Conservation (phyloP, 495 filamentous ascomycete species). For the Tuber aestivum region DNA sequence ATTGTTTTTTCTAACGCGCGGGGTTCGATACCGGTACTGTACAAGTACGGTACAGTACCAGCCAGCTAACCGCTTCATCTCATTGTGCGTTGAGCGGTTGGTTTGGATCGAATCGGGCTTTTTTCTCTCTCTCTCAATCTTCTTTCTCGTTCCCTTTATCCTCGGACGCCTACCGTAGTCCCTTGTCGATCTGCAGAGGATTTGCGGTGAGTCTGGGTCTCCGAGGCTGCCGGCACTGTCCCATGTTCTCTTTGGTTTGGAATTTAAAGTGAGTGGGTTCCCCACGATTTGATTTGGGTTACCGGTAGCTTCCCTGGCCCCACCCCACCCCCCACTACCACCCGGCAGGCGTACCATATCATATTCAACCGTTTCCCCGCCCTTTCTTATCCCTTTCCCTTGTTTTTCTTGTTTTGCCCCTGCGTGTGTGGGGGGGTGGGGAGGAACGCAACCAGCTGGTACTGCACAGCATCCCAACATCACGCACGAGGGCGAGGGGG, state of each 20-base stretch:
- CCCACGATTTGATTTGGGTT: not conserved
- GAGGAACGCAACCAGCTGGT: not conserved
- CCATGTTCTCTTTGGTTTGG: too few species aligned
- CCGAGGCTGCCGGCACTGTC: too few species aligned
- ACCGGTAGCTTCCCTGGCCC: too few species aligned
- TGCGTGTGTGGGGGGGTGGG: not conserved
- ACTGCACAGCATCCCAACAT: not conserved
- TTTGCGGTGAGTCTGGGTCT: not conserved
- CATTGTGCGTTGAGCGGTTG: not conserved
- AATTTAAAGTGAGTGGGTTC: not conserved
- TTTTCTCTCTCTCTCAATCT: not conserved
- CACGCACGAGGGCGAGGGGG: not conserved
- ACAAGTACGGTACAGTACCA: not conserved
- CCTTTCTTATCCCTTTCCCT: not conserved
- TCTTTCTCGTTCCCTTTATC: not conserved
- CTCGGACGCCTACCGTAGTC: not conserved
- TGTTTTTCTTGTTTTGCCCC: not conserved
- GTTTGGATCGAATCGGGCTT: not conserved
- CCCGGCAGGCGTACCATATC: not conserved
- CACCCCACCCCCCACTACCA: not conserved
- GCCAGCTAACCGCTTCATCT: not conserved
- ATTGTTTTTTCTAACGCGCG: not conserved
- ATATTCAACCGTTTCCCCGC: not conserved
- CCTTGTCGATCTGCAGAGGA: not conserved
- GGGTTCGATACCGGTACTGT: not conserved